These are phyloP conservation scores for Juglanconis juglandina DNA, from an alignment of 2,329 filamentous ascomycete genomes.

Conservation along the genomic window DNA sequence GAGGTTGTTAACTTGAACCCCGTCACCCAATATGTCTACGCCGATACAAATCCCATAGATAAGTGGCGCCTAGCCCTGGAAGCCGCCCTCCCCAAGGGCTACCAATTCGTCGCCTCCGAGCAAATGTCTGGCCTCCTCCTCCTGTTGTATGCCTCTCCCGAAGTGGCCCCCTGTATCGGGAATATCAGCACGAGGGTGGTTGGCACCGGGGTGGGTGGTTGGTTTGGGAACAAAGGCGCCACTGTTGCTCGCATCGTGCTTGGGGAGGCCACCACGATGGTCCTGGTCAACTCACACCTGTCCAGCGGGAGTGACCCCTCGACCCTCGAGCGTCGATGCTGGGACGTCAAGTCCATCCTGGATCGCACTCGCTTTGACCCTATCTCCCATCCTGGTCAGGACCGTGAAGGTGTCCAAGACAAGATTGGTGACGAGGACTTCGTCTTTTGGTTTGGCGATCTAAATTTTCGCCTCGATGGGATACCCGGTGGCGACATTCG, in stretches of 20 bases:
- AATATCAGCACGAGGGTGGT: slow-evolving; percentile 80
- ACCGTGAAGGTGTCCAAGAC: slow-evolving; percentile 59
- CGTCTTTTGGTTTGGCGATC: slow-evolving; percentile 91
- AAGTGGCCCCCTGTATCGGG: slow-evolving; percentile 69
- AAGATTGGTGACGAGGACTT: slow-evolving; percentile 88
- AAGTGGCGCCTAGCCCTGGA: slow-evolving; percentile 80
- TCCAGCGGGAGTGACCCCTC: slow-evolving; percentile 79
- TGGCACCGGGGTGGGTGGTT: slow-evolving; percentile 86
- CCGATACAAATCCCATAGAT: slow-evolving; percentile 66
- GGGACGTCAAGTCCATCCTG: slow-evolving; percentile 80
- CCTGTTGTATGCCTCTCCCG: slow-evolving; percentile 79
- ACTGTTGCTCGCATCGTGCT: slow-evolving; percentile 77
- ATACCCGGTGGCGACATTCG: slow-evolving; percentile 89
- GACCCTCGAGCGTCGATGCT: slow-evolving; percentile 78
- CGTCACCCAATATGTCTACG: slow-evolving; percentile 73
- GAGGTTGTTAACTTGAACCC: slow-evolving; percentile 86
- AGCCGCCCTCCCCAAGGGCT: slow-evolving; percentile 71
- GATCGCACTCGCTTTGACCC: slow-evolving; percentile 75
- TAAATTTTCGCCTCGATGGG: slow-evolving; percentile 89
- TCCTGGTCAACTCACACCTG: slow-evolving; percentile 89
- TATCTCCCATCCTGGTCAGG: slow-evolving; percentile 60
- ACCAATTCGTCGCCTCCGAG: slow-evolving; percentile 72
- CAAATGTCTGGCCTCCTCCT: slow-evolving; percentile 84
- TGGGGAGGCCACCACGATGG: slow-evolving; percentile 82
- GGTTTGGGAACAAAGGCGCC: slow-evolving; percentile 94